phyloP scores from a whole-genome alignment of 179 eudicot species.

The Dionaea muscipula region DNA sequence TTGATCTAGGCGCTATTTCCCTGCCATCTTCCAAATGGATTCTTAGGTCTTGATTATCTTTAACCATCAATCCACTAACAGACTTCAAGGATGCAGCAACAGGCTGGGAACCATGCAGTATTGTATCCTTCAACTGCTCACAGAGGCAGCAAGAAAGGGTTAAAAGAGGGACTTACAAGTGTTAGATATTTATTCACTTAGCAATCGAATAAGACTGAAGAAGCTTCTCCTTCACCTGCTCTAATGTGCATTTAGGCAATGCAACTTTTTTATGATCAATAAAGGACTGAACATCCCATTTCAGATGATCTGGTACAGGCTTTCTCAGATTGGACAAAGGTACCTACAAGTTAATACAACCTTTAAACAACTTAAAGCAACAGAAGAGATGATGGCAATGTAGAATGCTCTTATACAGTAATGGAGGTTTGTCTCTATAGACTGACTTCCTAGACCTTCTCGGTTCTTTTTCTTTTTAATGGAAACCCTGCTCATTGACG shows the following conservation, averaged over 20 bases:
- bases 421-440: no score
- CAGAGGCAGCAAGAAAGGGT: no score
- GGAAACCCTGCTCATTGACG: not conserved
- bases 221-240: constrained; percentile 27
- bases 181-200: not conserved
- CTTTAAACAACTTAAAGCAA: not conserved
- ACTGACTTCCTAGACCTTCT: no score
- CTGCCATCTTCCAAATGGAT: constrained; percentile 12
- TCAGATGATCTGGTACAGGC: constrained; percentile 21
- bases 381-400: not conserved
- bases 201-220: not conserved
- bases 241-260: constrained; percentile 33
- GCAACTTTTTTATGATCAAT: constrained; percentile 32
- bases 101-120: constrained; percentile 32
- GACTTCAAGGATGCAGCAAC: constrained; percentile 30
- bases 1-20: constrained; percentile 5
- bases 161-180: constrained; percentile 1
- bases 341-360: constrained; percentile 15
- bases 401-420: no score
- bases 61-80: constrained; percentile 25
- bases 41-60: constrained; percentile 9
- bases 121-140: constrained; percentile 48
- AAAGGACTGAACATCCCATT: constrained; percentile 28
- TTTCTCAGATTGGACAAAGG: constrained; percentile 21
- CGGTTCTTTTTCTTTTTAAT: not conserved